A percentile compares a stretch with the other conserved stretches of the same genome.
phyloP scores from a whole-genome alignment of 208 protist species.

The Trichomonas tenax region DNA sequence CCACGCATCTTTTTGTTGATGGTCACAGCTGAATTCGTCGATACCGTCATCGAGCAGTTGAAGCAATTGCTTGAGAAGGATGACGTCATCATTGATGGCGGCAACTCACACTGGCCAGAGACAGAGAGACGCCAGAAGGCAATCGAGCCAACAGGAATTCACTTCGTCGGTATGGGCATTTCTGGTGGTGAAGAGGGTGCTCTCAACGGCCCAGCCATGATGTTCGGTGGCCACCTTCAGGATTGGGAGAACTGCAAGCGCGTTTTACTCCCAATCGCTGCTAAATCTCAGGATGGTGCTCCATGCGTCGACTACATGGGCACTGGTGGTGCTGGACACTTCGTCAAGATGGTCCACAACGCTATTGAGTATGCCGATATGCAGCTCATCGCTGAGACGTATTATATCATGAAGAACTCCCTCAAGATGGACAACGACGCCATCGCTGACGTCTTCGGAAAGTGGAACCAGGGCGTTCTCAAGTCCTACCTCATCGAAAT shows the following conservation, averaged over 20 bases:
- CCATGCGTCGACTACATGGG: slow-evolving; percentile 65
- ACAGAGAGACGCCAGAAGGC: slow-evolving; percentile 63
- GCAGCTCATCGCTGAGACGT: slow-evolving; percentile 82
- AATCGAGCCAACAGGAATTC: slow-evolving; percentile 60
- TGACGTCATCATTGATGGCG: slow-evolving; percentile 84
- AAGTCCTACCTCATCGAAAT: slow-evolving; percentile 94
- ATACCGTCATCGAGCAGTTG: slow-evolving; percentile 62
- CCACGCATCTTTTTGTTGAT: slow-evolving; percentile 78
- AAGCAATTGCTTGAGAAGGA: slow-evolving; percentile 40
- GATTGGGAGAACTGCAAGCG: slow-evolving; percentile 68
- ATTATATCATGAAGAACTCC: slow-evolving; percentile 66
- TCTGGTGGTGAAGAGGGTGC: slow-evolving; percentile 95
- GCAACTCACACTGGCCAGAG: slow-evolving; percentile 80
- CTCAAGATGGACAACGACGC: slow-evolving; percentile 65
- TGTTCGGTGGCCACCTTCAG: slow-evolving; percentile 77
- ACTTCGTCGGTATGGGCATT: slow-evolving; percentile 79
- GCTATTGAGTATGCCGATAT: slow-evolving; percentile 97
- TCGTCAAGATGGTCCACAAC: slow-evolving; percentile 95
- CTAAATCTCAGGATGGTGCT: slow-evolving; percentile 56
- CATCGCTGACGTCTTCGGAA: slow-evolving; percentile 63
- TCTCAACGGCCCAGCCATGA: slow-evolving; percentile 86
- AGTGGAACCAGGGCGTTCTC: slow-evolving; percentile 78
- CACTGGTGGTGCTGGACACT: slow-evolving; percentile 79
- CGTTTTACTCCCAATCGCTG: slow-evolving; percentile 76
- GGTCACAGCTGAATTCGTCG: slow-evolving; percentile 80